Evolutionary conservation across 495 filamentous ascomycete species (phyloP).

Genomic region (Glonium stellatum): DNA sequence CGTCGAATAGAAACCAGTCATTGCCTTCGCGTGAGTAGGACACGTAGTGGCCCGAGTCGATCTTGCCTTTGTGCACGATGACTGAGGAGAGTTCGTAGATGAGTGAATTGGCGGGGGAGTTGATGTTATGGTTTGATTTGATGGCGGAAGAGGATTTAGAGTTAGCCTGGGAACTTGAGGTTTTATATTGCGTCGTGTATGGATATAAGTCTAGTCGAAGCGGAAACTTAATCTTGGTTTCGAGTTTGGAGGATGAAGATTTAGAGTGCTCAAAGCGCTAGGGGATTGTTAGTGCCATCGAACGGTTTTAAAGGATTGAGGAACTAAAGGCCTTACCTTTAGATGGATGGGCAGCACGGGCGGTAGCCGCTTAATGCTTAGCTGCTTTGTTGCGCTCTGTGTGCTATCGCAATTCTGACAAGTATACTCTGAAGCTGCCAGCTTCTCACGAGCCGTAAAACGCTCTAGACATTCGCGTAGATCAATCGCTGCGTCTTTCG

Average conservation of each 20-base stretch:
- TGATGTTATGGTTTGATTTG: constrained; percentile 22
- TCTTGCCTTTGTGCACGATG: constrained; percentile 78
- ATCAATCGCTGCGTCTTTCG: constrained; percentile 24
- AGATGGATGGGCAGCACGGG: constrained; percentile 87
- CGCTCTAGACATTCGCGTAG: constrained; percentile 73
- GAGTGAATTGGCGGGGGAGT: constrained; percentile 14
- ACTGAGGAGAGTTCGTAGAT: constrained; percentile 75
- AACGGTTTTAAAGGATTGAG: neutral
- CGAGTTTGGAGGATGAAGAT: constrained; percentile 65
- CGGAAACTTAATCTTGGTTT: constrained; percentile 74
- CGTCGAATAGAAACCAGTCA: constrained; percentile 90
- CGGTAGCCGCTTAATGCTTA: constrained; percentile 70
- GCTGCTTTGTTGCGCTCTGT: constrained; percentile 69
- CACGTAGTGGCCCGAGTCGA: constrained; percentile 85
- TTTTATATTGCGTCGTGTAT: constrained; percentile 61
- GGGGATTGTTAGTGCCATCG: neutral
- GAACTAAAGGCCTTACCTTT: constrained; percentile 51
- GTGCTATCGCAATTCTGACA: constrained; percentile 68
- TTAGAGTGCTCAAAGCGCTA: constrained; percentile 75
- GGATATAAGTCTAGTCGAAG: constrained; percentile 81
- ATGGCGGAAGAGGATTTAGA: constrained; percentile 7
- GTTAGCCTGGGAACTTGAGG: constrained; percentile 4
- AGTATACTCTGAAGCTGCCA: constrained; percentile 69
- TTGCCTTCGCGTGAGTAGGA: constrained; percentile 75
- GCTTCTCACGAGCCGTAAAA: constrained; percentile 63